Evolutionary conservation across 164 flowering plant genomes (phyloP).

Genomic region (Nymphaea colorata): DNA sequence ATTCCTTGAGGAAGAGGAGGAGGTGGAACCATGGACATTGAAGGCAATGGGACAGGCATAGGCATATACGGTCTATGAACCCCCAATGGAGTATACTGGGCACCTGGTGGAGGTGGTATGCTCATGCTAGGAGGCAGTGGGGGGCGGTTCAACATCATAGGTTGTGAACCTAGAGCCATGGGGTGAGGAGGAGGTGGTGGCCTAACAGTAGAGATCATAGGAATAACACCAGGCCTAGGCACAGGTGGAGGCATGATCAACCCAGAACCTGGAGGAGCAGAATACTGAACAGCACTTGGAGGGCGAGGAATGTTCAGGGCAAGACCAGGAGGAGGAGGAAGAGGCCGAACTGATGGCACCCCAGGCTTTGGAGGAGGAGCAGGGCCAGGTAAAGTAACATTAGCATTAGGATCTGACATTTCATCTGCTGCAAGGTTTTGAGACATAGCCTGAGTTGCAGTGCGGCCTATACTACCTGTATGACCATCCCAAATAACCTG

Average conservation of each 20-base stretch:
- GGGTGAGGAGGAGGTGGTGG: slow-evolving; percentile 61
- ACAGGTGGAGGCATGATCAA: slow-evolving; percentile 29
- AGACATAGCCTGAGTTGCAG: slow-evolving; percentile 95
- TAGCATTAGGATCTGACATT: no score
- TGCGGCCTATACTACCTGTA: slow-evolving; percentile 92
- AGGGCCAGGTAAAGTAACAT: slow-evolving; percentile 65
- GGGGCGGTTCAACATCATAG: slow-evolving; percentile 43
- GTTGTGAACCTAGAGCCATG: slow-evolving; percentile 50
- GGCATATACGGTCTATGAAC: slow-evolving; percentile 43
- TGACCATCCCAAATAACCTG: slow-evolving; percentile 99
- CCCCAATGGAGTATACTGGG: slow-evolving; percentile 51
- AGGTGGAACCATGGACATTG: slow-evolving; percentile 44
- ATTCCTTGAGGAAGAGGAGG: slow-evolving; percentile 82
- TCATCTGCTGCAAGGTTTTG: slow-evolving; percentile 57
- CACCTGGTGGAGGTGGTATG: slow-evolving; percentile 78
- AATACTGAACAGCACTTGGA: slow-evolving; percentile 37
- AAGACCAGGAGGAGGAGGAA: slow-evolving; percentile 86
- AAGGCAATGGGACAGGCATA: slow-evolving; percentile 21
- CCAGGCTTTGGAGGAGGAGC: slow-evolving; percentile 84
- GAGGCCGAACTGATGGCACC: slow-evolving; percentile 68
- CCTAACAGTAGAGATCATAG: slow-evolving; percentile 33
- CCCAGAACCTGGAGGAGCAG: slow-evolving; percentile 33
- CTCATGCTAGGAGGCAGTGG: slow-evolving; percentile 31
- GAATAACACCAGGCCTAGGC: slow-evolving; percentile 41
- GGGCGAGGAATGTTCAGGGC: slow-evolving; percentile 74